phyloP scores from a whole-genome alignment of 805 yeast species.

The Komagataella phaffii region DNA sequence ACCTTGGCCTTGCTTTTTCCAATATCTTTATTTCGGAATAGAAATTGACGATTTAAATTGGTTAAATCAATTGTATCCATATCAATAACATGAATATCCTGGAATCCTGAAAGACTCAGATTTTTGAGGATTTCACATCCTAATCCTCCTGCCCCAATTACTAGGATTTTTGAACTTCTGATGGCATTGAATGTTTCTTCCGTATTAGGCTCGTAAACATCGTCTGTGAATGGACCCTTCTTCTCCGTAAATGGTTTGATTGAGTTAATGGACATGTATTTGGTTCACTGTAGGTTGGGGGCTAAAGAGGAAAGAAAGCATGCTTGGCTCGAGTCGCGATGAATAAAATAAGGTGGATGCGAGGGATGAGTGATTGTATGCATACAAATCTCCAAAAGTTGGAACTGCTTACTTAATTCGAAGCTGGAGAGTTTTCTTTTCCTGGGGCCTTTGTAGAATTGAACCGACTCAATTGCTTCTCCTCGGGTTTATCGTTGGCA shows the following conservation, averaged over 20 bases:
- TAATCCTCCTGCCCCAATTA: constrained; percentile 73
- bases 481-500: not conserved
- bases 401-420: not conserved
- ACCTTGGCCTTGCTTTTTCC: constrained; percentile 55
- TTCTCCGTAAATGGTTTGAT: constrained; percentile 5
- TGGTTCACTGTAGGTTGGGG: not conserved
- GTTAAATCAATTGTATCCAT: constrained; percentile 78
- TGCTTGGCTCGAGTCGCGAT: not conserved
- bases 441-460: not conserved
- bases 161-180: constrained; percentile 17
- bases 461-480: not conserved
- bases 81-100: constrained; percentile 53
- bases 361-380: not conserved
- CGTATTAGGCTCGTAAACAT: constrained; percentile 12
- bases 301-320: not conserved
- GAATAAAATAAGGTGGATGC: not conserved
- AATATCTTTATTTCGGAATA: constrained; percentile 47
- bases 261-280: not conserved
- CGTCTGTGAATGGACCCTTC: constrained; percentile 18
- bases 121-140: constrained; percentile 75
- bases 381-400: not conserved
- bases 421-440: not conserved
- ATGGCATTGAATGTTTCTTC: not conserved
- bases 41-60: constrained; percentile 64
- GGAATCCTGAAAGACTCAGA: constrained; percentile 57